phyloP scores from a whole-genome alignment of 257 asterid genomes.

The Eucommia ulmoides region DNA sequence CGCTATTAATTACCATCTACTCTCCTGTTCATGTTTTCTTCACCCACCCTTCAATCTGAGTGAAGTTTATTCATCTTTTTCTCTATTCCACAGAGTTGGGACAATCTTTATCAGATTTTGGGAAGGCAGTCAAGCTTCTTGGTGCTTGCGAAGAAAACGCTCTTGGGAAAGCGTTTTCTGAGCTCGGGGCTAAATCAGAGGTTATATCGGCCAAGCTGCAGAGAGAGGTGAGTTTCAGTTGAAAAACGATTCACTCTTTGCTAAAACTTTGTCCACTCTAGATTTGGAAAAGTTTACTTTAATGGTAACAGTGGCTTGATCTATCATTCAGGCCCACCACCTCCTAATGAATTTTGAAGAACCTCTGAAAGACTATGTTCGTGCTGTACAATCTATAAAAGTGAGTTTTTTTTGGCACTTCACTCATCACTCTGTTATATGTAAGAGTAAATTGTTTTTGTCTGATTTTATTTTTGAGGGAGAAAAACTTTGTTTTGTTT shows the following conservation, averaged over 20 bases:
- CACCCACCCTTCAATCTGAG: neutral
- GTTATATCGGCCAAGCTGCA: conserved; percentile 57
- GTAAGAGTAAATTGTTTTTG: neutral
- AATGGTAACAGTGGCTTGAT: no score
- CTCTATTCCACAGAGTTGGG: conserved; percentile 73
- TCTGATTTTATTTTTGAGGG: neutral
- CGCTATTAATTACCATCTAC: no score
- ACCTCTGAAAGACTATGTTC: conserved; percentile 92
- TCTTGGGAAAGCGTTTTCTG: conserved; percentile 90
- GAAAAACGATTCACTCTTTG: neutral
- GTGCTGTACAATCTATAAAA: conserved; percentile 95
- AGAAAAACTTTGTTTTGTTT: conserved; percentile 7
- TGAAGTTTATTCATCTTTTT: conserved; percentile 3
- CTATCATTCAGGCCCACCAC: conserved; percentile 65
- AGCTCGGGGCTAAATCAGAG: conserved; percentile 83
- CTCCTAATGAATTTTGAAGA: conserved; percentile 95
- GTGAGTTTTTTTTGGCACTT: conserved; percentile 20
- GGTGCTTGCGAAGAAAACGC: conserved; percentile 70
- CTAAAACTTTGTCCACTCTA: neutral
- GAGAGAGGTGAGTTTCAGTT: conserved; percentile 49
- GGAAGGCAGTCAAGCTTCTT: conserved; percentile 87
- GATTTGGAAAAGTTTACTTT: no score
- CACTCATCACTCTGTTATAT: neutral
- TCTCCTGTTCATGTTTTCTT: neutral
- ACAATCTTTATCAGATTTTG: conserved; percentile 78